phyloP scores from a whole-genome alignment of 345 rosid genomes.

The Aurinia saxatilis region DNA sequence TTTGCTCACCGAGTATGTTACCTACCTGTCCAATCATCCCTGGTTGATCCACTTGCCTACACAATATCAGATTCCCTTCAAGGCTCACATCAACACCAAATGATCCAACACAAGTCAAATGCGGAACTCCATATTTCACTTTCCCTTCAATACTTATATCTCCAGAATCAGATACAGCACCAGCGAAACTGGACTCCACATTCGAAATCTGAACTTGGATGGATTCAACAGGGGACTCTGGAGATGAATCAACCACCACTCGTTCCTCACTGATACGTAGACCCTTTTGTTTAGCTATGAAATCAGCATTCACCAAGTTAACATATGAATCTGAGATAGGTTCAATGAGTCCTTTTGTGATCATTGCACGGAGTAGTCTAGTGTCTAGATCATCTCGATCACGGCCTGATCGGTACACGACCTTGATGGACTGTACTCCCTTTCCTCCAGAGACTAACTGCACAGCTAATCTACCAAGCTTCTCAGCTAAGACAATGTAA shows the following conservation, averaged over 20 bases:
- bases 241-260: constrained; percentile 39
- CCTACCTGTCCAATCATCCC: constrained; percentile 85
- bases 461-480: constrained; percentile 70
- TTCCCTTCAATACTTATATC: constrained; percentile 66
- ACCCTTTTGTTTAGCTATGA: constrained; percentile 79
- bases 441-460: constrained; percentile 68
- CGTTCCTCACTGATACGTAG: constrained; percentile 70
- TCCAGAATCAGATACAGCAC: constrained; percentile 52
- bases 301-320: constrained; percentile 83
- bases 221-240: constrained; percentile 55
- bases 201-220: constrained; percentile 54
- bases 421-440: constrained; percentile 58
- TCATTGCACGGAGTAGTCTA: constrained; percentile 78
- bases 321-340: constrained; percentile 60
- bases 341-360: constrained; percentile 81
- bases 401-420: constrained; percentile 51
- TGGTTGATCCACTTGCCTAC: constrained; percentile 79
- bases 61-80: constrained; percentile 70
- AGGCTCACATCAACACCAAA: constrained; percentile 69
- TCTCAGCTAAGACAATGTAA: constrained; percentile 60
- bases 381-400: constrained; percentile 74
- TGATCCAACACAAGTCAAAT: constrained; percentile 52
- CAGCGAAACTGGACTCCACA: constrained; percentile 61
- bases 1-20: constrained; percentile 58
- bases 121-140: constrained; percentile 63